Conservation (phyloP, 371 early-diverging fungal genomes). For the Mortierella sp. region DNA sequence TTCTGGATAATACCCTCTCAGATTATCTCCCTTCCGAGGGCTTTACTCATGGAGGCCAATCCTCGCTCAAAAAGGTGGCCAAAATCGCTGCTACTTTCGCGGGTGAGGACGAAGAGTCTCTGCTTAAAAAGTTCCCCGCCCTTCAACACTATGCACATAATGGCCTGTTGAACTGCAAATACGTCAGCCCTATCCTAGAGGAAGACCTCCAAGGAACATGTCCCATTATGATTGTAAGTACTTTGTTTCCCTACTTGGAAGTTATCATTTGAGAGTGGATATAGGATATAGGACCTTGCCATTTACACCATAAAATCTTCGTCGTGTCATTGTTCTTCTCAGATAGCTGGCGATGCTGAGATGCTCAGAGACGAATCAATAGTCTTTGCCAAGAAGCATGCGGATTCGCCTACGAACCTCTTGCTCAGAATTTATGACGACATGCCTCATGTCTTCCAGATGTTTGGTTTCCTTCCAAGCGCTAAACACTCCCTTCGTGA, state of each 20-base stretch:
- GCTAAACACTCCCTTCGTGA: constrained; percentile 33
- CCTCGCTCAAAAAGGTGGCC: constrained; percentile 61
- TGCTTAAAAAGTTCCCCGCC: constrained; percentile 28
- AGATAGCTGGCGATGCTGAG: constrained; percentile 76
- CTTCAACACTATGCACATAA: constrained; percentile 69
- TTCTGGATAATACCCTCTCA: constrained; percentile 62
- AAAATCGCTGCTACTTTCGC: constrained; percentile 21
- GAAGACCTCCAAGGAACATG: constrained; percentile 60
- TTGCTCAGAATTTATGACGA: constrained; percentile 70
- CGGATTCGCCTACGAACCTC: constrained; percentile 31
- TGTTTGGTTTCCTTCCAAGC: constrained; percentile 56
- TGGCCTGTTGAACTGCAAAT: constrained; percentile 57
- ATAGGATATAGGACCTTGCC: no score
- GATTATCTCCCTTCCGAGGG: constrained; percentile 73
- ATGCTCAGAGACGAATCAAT: constrained; percentile 77
- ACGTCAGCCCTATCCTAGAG: constrained; percentile 67
- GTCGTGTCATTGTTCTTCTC: background rate
- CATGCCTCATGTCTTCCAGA: constrained; percentile 84
- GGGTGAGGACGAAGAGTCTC: constrained; percentile 45
- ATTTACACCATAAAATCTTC: background rate
- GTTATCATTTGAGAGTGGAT: no score
- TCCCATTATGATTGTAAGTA: constrained; percentile 59
- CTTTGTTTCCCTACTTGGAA: no score
- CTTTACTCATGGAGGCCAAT: constrained; percentile 52
- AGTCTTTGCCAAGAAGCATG: constrained; percentile 43